A percentile compares a stretch with the other conserved stretches of the same genome.
Evolutionary conservation across 129 eudicot species (phyloP).

Genomic region (Helichrysum umbraculigerum): DNA sequence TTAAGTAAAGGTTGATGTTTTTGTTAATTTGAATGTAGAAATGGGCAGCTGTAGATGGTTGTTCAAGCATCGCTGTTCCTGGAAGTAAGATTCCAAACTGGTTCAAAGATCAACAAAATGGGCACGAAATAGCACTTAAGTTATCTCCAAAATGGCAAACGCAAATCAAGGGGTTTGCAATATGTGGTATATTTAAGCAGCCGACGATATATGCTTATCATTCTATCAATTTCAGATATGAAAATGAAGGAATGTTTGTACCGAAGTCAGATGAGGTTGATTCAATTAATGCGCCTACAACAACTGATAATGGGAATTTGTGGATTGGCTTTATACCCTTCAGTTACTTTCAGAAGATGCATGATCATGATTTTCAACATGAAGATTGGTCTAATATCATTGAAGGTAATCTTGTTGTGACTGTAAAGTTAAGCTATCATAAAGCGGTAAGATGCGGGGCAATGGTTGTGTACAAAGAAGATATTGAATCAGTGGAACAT

Average conservation of each 20-base stretch:
- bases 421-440: neutral
- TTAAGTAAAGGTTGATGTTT: too few species aligned
- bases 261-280: neutral
- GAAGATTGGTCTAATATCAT: neutral
- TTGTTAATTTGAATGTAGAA: neutral
- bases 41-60: neutral
- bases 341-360: neutral
- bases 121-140: neutral
- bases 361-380: neutral
- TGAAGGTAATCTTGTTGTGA: neutral
- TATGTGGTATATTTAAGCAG: neutral
- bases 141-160: neutral
- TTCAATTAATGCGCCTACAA: neutral
- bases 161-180: neutral
- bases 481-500: neutral
- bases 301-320: neutral
- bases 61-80: neutral
- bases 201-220: neutral
- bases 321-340: conserved; percentile 2
- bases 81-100: conserved; percentile 6
- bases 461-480: neutral
- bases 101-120: neutral
- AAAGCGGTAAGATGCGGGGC: neutral
- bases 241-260: neutral
- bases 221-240: neutral